phyloP scores from a whole-genome alignment of 176 grass and related monocot genomes.

The Lolium multiflorum region DNA sequence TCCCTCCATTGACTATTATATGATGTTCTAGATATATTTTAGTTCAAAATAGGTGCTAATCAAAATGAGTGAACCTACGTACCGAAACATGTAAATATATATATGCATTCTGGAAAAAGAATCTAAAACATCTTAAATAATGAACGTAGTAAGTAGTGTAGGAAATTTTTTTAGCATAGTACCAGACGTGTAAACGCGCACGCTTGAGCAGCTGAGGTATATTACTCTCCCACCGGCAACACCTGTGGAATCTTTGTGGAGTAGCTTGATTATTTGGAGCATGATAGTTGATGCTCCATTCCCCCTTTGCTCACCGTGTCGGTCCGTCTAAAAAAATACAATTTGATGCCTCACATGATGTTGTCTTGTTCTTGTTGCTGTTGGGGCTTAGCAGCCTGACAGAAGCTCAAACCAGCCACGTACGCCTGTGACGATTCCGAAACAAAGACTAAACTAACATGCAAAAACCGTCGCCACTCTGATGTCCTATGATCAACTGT shows the following conservation, averaged over 20 bases:
- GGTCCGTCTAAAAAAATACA: not conserved
- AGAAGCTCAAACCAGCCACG: not conserved
- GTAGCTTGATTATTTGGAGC: not conserved
- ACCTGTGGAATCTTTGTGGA: conserved; percentile 2
- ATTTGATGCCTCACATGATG: conserved; percentile 21
- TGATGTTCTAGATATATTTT: no score
- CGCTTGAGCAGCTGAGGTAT: not conserved
- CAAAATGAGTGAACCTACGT: no score
- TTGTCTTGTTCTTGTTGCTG: conserved; percentile 16
- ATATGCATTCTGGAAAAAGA: no score
- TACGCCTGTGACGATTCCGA: not conserved
- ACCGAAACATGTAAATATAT: no score
- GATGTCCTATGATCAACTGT: not conserved
- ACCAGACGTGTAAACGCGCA: no score
- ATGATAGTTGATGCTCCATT: conserved; percentile 17
- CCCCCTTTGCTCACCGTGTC: not conserved
- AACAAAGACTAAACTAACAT: not conserved
- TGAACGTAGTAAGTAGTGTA: no score
- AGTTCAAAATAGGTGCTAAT: no score
- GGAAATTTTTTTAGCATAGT: no score
- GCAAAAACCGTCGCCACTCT: not conserved
- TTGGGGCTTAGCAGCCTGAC: conserved; percentile 10
- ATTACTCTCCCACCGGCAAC: not conserved
- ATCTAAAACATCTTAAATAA: no score
- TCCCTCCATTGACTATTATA: no score